Percentiles rank a stretch among this genome's conserved stretches.
Conservation (phyloP, 192 early-diverging fungal species). For the Geranomyces michiganensis region DNA sequence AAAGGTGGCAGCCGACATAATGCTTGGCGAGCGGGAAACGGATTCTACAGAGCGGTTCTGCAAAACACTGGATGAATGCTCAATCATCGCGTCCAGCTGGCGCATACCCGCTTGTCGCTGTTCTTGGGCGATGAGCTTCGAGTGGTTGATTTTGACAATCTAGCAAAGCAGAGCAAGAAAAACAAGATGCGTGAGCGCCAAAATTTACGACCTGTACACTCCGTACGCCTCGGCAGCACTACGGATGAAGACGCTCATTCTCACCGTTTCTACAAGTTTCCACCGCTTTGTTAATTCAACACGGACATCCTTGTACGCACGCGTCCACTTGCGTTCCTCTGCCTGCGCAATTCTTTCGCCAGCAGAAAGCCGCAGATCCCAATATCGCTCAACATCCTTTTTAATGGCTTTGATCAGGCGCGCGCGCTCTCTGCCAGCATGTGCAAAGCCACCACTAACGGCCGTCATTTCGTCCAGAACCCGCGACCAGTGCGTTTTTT, state of each 20-base stretch:
- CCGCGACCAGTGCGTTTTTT: slow-evolving; percentile 39
- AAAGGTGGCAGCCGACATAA: slow-evolving; percentile 1
- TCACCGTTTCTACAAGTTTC: slow-evolving; percentile 51
- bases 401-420: slow-evolving; percentile 30
- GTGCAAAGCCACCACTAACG: slow-evolving; percentile 19
- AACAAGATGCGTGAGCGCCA: too few relatives aligned
- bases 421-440: slow-evolving; percentile 49
- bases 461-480: slow-evolving; percentile 53
- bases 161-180: background rate
- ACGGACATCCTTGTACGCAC: slow-evolving; percentile 61
- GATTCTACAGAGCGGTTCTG: background rate
- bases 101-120: slow-evolving; percentile 63
- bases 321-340: slow-evolving; percentile 52
- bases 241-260: too few relatives aligned
- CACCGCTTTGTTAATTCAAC: slow-evolving; percentile 72
- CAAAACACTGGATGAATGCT: slow-evolving; percentile 72
- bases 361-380: slow-evolving; percentile 57
- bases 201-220: too few relatives aligned
- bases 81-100: slow-evolving; percentile 71
- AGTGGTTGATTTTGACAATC: slow-evolving; percentile 46
- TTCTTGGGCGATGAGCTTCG: slow-evolving; percentile 62
- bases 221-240: too few relatives aligned
- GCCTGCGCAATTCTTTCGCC: slow-evolving; percentile 52
- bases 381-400: slow-evolving; percentile 56
- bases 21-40: background rate